Evolutionary conservation across 1,284 basidiomycete genomes (phyloP), one percentile per base, ranked within the genome.

Genomic region (Pascua sp.): DNA sequence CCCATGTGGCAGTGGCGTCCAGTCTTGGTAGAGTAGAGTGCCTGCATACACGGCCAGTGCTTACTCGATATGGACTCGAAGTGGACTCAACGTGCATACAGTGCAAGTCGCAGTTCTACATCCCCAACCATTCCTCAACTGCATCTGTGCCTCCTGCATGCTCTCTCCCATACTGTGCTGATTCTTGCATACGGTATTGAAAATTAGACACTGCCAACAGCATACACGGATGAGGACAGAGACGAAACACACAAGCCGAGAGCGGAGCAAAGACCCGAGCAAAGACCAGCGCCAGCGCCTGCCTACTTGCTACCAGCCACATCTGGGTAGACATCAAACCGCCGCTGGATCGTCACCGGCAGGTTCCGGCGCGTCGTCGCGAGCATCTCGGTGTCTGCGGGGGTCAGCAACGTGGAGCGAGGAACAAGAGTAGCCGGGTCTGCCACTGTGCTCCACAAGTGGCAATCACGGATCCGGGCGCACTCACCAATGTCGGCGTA

Each of bases 291-390:
- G 44, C 44, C 40, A 15, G 40, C 40, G 47, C 43, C 9, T 51
- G 24, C 24, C 17, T 52, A 57, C 46, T 59, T 51, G 44, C 18
- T 42, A 13, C 57, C 58, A 37, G 73, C 53, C 49, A 94, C 84
- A 72, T 94, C 87, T 5, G 83, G 80, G 72, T 96, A 97, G 51
- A 95, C 90, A 77, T 95, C 93, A 71, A 95, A 96, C 55, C 93
- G 83, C 57, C 92, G 79, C 76, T 97, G 94, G 18, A 80, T 83
- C 1, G 90, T 92, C 16, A 97, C 89, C 12, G 92, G 92, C 55
- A 95, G 89, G 12, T 89, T 89, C 53, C 83, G 80, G 43, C 93
- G 83, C 10, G 90, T 86, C 7, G 85, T 84, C 42, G 82, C 71
- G 62, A 92, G 81, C 49, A 81, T 73, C 58, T 86, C 79, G 8